Conservation (phyloP, 768 basidiomycete genomes). For the Auriscalpium vulgare region DNA sequence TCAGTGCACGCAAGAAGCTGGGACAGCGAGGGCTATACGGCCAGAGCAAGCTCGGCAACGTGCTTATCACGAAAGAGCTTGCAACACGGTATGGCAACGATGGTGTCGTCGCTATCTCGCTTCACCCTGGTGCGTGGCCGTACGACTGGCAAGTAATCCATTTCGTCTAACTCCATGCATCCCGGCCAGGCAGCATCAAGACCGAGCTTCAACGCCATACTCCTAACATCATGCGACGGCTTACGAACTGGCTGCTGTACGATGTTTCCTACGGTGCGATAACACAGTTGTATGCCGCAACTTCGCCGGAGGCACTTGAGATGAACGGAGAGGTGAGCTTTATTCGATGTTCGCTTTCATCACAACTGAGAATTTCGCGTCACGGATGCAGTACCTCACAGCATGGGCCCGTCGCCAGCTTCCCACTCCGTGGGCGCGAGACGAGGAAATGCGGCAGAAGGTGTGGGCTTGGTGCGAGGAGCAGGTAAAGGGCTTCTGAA, state of each 20-base stretch:
- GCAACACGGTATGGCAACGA: background rate
- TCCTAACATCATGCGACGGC: background rate
- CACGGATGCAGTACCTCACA: background rate
- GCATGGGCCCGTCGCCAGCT: background rate
- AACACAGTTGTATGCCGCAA: slow-evolving; percentile 26
- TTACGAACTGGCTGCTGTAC: background rate
- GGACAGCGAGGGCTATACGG: slow-evolving; percentile 1
- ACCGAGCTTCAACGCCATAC: slow-evolving; percentile 6
- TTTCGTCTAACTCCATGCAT: background rate
- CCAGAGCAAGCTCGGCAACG: slow-evolving; percentile 4
- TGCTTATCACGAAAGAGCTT: background rate
- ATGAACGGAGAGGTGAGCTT: slow-evolving; percentile 22
- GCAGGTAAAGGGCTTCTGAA: slow-evolving; percentile 8
- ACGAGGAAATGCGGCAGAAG: slow-evolving; percentile 6
- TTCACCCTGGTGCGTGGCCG: slow-evolving; percentile 16
- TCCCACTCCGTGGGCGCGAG: background rate
- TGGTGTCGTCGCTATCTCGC: slow-evolving; percentile 15
- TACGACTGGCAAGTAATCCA: background rate
- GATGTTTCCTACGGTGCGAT: slow-evolving; percentile 18
- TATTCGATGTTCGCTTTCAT: background rate
- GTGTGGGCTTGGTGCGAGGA: slow-evolving; percentile 19
- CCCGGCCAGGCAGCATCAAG: slow-evolving; percentile 1
- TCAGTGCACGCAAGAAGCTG: slow-evolving; percentile 7
- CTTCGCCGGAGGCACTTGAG: slow-evolving; percentile 17
- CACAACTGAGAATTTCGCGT: background rate